Evolutionary conservation across 345 rosid genomes (phyloP), one percentile per base, ranked within the genome.

Genomic region (Gossypium mustelinum): DNA sequence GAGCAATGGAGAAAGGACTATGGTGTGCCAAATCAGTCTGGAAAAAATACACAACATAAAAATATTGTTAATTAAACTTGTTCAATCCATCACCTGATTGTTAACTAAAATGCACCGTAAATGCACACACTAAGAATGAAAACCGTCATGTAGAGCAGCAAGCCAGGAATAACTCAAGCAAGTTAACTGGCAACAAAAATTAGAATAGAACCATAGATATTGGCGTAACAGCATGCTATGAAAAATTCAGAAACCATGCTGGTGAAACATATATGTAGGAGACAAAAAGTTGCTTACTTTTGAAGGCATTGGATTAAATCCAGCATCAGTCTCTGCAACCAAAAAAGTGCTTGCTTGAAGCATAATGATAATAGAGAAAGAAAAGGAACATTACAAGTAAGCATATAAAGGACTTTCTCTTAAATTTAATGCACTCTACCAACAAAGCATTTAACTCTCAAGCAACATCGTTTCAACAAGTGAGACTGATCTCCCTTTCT

Each of bases 251-350:
- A 27, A 68, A 57, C 45, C 11, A 41, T 55, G 29, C 52, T 78
- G 76, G 10, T 67, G 27, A 45, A 22, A 11, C 22, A 6, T 34
- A 20, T 45, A 67, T 6, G 12, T 13, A 24, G 41, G 43, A 47
- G 10, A 48, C 11, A 0, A 44, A 25, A 27, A 25, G 44, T 68
- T 24, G 14, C 22, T 27, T 82, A 87, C 94, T 87, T 92, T 92
- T 44, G 89, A 84, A 55, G 88, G 86, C 17, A 89, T 87, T 27
- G 95, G 95, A 80, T 76, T 86, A 70, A 90, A 92, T 41, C 95
- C 97, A 43, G 89, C 93, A 86, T 92, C 97, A 70, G 88, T 83
- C 18, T 92, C 95, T 90, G 88, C 82, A 79, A 79, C 59, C 76
- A 70, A 75, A 34, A 68, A 11, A 27, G 20, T 14, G 11, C 24